Conservation (phyloP, 2,329 filamentous ascomycete species). For the Phoma herbarum region DNA sequence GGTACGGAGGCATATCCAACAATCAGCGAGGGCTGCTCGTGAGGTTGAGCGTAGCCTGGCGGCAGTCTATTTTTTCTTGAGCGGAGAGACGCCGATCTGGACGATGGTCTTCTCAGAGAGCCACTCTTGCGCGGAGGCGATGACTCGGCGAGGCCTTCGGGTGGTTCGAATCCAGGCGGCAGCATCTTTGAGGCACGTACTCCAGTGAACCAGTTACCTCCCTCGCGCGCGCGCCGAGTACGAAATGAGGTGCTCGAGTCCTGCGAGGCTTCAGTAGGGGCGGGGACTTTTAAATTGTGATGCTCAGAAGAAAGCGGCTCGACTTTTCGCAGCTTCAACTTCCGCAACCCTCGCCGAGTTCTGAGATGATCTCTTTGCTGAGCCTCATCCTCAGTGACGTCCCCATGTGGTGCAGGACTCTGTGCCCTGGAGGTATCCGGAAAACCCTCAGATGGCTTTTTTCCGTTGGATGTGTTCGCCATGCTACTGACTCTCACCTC, state of each 20-base stretch:
- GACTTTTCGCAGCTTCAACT: background rate
- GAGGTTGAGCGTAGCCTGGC: background rate
- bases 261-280: background rate
- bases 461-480: too few relatives aligned
- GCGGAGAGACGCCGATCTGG: background rate
- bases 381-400: background rate
- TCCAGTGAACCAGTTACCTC: background rate
- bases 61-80: background rate
- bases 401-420: background rate
- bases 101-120: background rate
- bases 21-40: background rate
- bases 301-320: background rate
- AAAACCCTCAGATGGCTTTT: too few relatives aligned
- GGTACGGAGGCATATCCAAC: background rate
- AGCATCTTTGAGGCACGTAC: background rate
- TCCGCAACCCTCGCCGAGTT: background rate
- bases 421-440: too few relatives aligned
- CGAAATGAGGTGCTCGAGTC: background rate
- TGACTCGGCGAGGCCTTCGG: background rate
- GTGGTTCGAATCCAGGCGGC: background rate
- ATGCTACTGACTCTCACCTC: too few relatives aligned
- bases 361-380: too few relatives aligned
- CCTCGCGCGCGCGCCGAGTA: background rate
- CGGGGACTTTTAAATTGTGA: background rate
- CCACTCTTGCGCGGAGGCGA: background rate